Evolutionary conservation across 345 rosid species (phyloP).

Genomic region (Moringa oleifera): DNA sequence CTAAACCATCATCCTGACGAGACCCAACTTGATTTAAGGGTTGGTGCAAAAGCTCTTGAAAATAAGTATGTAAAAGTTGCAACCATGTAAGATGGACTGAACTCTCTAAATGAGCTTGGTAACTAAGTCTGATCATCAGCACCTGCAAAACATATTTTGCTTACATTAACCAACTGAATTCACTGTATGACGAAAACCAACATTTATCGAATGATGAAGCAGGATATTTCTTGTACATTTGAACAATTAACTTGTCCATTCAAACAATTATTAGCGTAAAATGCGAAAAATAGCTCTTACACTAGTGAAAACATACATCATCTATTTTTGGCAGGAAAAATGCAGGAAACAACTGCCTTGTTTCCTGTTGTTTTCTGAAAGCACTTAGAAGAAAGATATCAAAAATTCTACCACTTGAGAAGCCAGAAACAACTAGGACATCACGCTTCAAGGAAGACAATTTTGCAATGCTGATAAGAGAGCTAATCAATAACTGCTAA

Average conservation of each 20-base stretch:
- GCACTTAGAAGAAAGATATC: not conserved
- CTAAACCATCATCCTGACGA: conserved; percentile 43
- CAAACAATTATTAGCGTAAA: not conserved
- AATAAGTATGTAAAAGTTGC: conserved; percentile 59
- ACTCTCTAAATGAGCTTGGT: conserved; percentile 31
- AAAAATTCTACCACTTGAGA: not conserved
- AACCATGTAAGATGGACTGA: conserved; percentile 52
- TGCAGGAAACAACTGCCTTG: not conserved
- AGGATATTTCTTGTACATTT: not conserved
- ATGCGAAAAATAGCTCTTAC: not conserved
- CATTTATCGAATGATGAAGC: not conserved
- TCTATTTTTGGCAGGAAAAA: too few species aligned
- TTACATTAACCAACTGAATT: not conserved
- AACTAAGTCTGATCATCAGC: conserved; percentile 72
- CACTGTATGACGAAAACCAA: not conserved
- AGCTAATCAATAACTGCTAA: too few species aligned
- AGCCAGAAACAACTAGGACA: not conserved
- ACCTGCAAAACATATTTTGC: conserved; percentile 43
- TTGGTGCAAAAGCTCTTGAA: conserved; percentile 44
- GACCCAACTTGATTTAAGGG: conserved; percentile 23
- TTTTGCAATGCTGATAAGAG: too few species aligned
- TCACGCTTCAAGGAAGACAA: too few species aligned
- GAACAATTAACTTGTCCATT: too few species aligned
- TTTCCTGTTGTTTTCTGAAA: not conserved
- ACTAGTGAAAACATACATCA: not conserved